Percentiles rank a stretch among this genome's conserved stretches.
Evolutionary conservation across 2,329 filamentous ascomycete genomes (phyloP).

Genomic region (Lasiodiplodia theobromae): DNA sequence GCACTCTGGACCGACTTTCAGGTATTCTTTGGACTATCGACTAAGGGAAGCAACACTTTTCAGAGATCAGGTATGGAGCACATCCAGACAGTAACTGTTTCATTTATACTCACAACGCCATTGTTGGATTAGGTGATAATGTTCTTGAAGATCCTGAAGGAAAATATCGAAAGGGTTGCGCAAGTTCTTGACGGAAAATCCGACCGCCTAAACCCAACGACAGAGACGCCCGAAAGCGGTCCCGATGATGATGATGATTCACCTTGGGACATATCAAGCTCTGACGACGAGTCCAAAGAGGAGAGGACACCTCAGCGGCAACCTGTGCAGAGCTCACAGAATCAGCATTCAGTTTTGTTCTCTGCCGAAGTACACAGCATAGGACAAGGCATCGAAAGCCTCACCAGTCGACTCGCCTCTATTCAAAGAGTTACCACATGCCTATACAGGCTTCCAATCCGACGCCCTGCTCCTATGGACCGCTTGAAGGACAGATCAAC

Average conservation of each 20-base stretch:
- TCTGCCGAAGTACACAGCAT: too few relatives aligned
- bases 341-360: too few relatives aligned
- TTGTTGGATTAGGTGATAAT: background rate
- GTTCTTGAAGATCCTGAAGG: constrained; percentile 7
- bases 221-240: background rate
- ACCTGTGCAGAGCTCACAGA: too few relatives aligned
- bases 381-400: background rate
- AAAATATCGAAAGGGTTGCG: background rate
- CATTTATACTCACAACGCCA: background rate
- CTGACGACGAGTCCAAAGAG: background rate
- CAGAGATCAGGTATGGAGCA: constrained; percentile 24
- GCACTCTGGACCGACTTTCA: constrained; percentile 17
- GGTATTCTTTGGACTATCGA: constrained; percentile 34
- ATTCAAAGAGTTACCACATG: background rate
- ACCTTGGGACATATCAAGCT: constrained; percentile 1
- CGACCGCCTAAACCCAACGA: background rate
- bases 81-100: background rate
- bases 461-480: constrained; percentile 15
- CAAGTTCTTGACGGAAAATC: background rate
- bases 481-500: constrained; percentile 24
- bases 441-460: constrained; percentile 4
- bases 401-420: background rate
- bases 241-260: background rate
- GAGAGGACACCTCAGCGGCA: background rate
- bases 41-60: constrained; percentile 35